Base-by-base conservation (phyloP, 495 filamentous ascomycete species). In the Evernia prunastri region DNA sequence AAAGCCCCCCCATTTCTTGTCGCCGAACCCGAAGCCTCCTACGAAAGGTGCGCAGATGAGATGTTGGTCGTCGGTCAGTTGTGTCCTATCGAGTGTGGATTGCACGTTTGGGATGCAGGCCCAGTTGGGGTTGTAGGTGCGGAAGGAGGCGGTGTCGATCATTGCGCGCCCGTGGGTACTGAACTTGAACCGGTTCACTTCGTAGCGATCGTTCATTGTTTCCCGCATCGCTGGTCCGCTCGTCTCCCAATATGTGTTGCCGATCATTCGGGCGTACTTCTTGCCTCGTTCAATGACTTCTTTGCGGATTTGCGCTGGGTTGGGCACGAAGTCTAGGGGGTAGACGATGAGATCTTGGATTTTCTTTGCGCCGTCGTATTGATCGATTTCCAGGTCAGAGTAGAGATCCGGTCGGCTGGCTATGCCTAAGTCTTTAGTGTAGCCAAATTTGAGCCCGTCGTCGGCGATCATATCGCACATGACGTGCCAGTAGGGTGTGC, bases 391-490 rank as follows among this genome's bases (percentile, higher is more conserved):
- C 31, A 66, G 17, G n/a, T 63, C 60, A 13, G 58, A 5, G 27
- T 15, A 45, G 18, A 23, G 13, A 33, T 40, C 27, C 12, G 64
- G 64, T 58, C 57, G 47, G 57, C 49, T 54, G 9, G 63, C 58
- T 54, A 65, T 59, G 9, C 45, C 63, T 7, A 65, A 33, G 5
- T 33, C 20, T 43, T 64, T 66, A 33, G 64, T 63, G 31, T 63
- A 57, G 13, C 64, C 64, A 36, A 66, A 66, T 45, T 66, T 66
- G 40, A 66, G 59, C 12, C 60, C 64, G 35, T 64, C 64, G 43
- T 66, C 64, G 11, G 64, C 64, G 31, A 66, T 57, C 59, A 66
- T 66, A 37, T 66, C 64, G 35, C 64, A 66, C 25, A 29, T 51
- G 27, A 66, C 29, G 20, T 65, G 29, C 60, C 60, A 66, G 25